phyloP scores from a whole-genome alignment of 2,329 filamentous ascomycete genomes.

The Hypoxylon sp. region DNA sequence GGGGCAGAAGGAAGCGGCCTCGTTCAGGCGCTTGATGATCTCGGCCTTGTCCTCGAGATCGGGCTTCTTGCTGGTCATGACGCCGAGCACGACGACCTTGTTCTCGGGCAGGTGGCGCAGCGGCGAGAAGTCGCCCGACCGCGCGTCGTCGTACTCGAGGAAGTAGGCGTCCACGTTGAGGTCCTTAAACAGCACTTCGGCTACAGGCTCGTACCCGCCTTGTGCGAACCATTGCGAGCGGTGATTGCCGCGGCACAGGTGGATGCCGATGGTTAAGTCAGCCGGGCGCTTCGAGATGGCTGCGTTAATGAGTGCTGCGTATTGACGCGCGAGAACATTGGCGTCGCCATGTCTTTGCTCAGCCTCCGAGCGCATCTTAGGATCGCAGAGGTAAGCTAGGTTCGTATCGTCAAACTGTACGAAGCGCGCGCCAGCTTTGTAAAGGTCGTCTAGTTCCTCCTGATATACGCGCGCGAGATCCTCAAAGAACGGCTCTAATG shows the following conservation, averaged over 20 bases:
- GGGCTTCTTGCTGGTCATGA: slow-evolving; percentile 71
- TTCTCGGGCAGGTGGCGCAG: slow-evolving; percentile 67
- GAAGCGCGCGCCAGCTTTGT: slow-evolving; percentile 68
- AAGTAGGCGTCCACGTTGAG: slow-evolving; percentile 72
- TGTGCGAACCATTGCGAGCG: slow-evolving; percentile 70
- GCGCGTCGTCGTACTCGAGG: slow-evolving; percentile 71
- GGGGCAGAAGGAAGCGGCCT: slow-evolving; percentile 64
- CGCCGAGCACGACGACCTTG: slow-evolving; percentile 70
- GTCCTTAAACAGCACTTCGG: slow-evolving; percentile 70
- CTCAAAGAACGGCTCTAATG: slow-evolving; percentile 69
- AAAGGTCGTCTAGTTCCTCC: slow-evolving; percentile 66
- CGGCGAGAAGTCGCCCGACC: slow-evolving; percentile 69
- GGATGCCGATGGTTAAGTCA: slow-evolving; percentile 70
- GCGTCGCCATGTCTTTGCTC: slow-evolving; percentile 67
- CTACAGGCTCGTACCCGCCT: slow-evolving; percentile 71
- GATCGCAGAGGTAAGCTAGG: slow-evolving; percentile 72
- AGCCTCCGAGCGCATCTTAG: slow-evolving; percentile 68
- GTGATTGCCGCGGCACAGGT: slow-evolving; percentile 71
- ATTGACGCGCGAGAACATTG: slow-evolving; percentile 64
- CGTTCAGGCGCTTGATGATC: slow-evolving; percentile 59
- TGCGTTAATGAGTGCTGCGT: slow-evolving; percentile 69
- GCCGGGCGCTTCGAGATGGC: slow-evolving; percentile 66
- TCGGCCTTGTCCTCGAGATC: slow-evolving; percentile 66
- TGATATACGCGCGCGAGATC: slow-evolving; percentile 70
- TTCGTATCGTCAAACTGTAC: slow-evolving; percentile 73